Base-by-base conservation (phyloP, 352 stramenopile genomes). In the Phytophthora pisi region DNA sequence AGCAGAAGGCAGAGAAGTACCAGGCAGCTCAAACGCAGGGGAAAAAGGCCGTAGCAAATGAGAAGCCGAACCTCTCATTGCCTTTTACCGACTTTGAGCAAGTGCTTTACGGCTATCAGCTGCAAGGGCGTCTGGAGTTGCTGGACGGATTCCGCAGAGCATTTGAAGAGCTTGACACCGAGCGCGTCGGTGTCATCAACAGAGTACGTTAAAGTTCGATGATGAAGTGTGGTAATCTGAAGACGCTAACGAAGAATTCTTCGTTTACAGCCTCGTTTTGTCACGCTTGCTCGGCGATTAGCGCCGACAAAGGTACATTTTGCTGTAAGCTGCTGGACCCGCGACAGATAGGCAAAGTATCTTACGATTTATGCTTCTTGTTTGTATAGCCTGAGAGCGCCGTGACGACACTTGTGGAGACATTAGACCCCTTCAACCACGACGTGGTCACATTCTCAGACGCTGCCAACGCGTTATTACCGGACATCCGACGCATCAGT, bases 391-490 rank as follows among this genome's bases (percentile, higher is more conserved):
- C 69, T 7, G 70, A 86, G n/a, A 68, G 58, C 7, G 64, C 72
- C 28, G 60, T 90, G 18, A 68, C 74, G 42, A 70, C 59, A 9
- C 63, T 94, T 6, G 18, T 94, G 2, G 73, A 84, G 18, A 70
- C 63, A 6, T 67, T 91, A 28, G 86, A 94, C 61, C 86, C 86
- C 4, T 86, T 84, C 24, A 67, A 81, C 24, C 79, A 92, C 70
- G 79, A 93, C 58, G 72, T 83, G n/a, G 70, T 95, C 51, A 95
- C 83, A 4, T 96, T 93, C 64, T 91, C 81, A 5, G 84, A 94
- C 49, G 71, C 77, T 50, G 77, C 64, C 36, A 77, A 65, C 43
- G 72, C 64, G 13, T 67, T 84, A 34, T 55, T 84, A 58, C 61
- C 51, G 4, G 74, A 80, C 28, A 81, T 84, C 16, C 74, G 77